A percentile compares a stretch with the other conserved stretches of the same genome.
Conservation (phyloP, 176 grass and related monocot species). For the Oropetium thomaeum region DNA sequence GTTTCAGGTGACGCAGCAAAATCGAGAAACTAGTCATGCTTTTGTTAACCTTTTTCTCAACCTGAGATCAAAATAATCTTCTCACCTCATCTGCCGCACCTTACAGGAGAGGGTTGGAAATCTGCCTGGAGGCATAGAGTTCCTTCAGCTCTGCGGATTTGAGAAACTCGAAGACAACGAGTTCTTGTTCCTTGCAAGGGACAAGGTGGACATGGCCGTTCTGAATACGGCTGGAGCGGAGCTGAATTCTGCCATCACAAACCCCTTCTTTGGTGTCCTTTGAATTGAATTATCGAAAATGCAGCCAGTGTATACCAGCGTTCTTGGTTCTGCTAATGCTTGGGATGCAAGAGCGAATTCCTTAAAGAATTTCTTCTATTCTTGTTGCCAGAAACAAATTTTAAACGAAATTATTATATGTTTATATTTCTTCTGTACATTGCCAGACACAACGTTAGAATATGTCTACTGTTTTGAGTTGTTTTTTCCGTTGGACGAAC, state of each 20-base stretch:
- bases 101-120: slow-evolving; percentile 88
- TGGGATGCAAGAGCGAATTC: not conserved
- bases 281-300: slow-evolving; percentile 34
- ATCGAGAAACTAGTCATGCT: not conserved
- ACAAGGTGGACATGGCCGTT: slow-evolving; percentile 75
- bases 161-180: slow-evolving; percentile 79
- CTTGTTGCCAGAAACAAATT: not conserved
- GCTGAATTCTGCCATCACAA: slow-evolving; percentile 87
- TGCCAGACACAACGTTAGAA: not conserved
- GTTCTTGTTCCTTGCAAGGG: slow-evolving; percentile 72
- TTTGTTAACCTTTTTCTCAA: not conserved
- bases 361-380: no score
- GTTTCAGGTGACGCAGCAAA: slow-evolving; percentile 62
- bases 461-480: not conserved
- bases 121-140: slow-evolving; percentile 78
- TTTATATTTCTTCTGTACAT: not conserved
- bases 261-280: slow-evolving; percentile 94
- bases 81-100: not conserved
- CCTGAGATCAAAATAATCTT: not conserved
- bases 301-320: not conserved
- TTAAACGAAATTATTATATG: not conserved
- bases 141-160: slow-evolving; percentile 88
- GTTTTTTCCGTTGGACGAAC: not conserved
- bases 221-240: slow-evolving; percentile 81
- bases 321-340: not conserved